Conservation (phyloP, 2,329 filamentous ascomycete genomes). For the Cordyceps cicadae region DNA sequence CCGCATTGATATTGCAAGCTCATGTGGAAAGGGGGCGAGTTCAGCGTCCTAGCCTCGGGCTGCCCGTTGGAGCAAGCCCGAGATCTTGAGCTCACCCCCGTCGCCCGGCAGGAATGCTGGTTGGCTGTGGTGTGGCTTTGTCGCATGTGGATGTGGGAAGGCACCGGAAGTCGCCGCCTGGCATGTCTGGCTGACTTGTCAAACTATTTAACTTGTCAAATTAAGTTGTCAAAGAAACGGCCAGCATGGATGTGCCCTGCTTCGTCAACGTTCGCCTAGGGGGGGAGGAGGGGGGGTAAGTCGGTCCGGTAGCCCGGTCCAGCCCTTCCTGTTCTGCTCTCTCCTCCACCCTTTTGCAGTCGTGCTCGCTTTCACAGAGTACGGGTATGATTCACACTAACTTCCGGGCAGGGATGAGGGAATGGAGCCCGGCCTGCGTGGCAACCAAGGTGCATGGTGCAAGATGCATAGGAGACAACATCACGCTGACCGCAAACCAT, state of each 20-base stretch:
- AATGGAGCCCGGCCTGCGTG: not conserved
- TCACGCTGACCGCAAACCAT: not conserved
- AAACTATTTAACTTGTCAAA: not conserved
- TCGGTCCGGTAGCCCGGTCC: not conserved
- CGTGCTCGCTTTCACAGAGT: not conserved
- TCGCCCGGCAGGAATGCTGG: too few relatives aligned
- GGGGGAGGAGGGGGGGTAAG: not conserved
- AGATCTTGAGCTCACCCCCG: not conserved
- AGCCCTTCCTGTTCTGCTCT: too few relatives aligned
- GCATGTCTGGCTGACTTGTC: not conserved
- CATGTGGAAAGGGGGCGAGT: not conserved
- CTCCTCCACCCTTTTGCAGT: not conserved
- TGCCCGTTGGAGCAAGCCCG: not conserved
- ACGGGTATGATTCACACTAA: not conserved
- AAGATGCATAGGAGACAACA: not conserved
- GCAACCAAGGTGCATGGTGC: not conserved
- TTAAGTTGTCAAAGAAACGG: not conserved
- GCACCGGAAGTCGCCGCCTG: not conserved
- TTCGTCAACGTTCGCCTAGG: not conserved
- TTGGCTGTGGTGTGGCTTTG: not conserved
- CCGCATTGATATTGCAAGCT: too few relatives aligned
- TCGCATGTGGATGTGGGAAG: not conserved
- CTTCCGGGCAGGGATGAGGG: not conserved
- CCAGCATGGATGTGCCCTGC: not conserved
- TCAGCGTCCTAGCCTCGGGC: not conserved